Evolutionary conservation across 306 rosid genomes (phyloP).

Genomic region (Spatholobus suberectus): DNA sequence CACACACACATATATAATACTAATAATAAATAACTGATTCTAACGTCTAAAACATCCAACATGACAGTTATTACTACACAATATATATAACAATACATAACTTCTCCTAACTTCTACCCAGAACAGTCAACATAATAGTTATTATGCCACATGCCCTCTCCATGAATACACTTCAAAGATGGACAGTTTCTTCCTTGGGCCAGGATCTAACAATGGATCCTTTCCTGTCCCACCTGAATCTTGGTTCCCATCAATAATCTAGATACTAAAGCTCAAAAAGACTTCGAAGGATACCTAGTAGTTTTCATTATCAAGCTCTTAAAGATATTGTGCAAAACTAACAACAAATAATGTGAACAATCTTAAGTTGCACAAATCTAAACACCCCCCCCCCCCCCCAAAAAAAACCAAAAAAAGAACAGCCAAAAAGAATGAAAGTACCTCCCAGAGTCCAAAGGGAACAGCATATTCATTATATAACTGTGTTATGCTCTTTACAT

Average conservation of each 20-base stretch:
- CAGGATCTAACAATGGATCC: neutral
- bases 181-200: neutral
- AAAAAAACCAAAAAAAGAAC: neutral
- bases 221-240: neutral
- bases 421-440: conserved; percentile 41
- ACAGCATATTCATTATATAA: conserved; percentile 96
- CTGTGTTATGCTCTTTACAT: conserved; percentile 87
- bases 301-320: conserved; percentile 13
- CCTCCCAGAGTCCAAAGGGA: conserved; percentile 99
- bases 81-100: neutral
- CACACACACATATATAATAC: neutral
- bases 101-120: neutral
- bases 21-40: neutral
- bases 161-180: neutral
- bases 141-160: neutral
- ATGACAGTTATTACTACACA: neutral
- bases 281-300: neutral
- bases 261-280: conserved; percentile 14
- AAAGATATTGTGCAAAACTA: conserved; percentile 1
- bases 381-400: no score
- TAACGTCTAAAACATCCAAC: neutral
- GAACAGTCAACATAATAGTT: neutral
- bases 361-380: conserved; percentile 11
- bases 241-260: neutral
- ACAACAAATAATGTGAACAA: conserved; percentile 29